Evolutionary conservation across 2,329 filamentous ascomycete genomes (phyloP).

Genomic region (Microdochium nivale): DNA sequence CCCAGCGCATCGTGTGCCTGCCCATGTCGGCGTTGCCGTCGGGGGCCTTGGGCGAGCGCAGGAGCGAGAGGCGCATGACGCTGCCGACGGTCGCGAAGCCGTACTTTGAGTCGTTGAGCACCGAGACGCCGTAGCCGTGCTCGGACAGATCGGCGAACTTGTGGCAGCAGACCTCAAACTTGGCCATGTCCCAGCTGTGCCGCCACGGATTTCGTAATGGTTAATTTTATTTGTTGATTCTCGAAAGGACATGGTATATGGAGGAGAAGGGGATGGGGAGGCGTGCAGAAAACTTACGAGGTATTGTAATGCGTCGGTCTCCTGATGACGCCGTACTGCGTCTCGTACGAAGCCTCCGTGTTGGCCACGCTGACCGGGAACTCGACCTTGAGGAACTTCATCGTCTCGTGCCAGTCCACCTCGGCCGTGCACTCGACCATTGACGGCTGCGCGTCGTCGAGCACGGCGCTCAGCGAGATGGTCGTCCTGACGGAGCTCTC

Average conservation of each 20-base stretch:
- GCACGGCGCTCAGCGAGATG: slow-evolving; percentile 66
- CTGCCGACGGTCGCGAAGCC: slow-evolving; percentile 87
- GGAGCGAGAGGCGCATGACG: slow-evolving; percentile 78
- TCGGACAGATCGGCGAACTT: slow-evolving; percentile 90
- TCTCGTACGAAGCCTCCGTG: slow-evolving; percentile 91
- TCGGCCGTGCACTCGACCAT: slow-evolving; percentile 73
- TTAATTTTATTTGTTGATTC: background rate
- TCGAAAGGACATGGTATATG: background rate
- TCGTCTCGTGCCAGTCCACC: slow-evolving; percentile 94
- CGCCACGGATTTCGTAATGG: background rate
- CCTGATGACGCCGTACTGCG: slow-evolving; percentile 80
- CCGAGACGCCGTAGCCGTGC: slow-evolving; percentile 79
- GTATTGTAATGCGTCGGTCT: slow-evolving; percentile 98
- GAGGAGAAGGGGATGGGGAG: background rate
- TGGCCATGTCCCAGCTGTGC: slow-evolving; percentile 87
- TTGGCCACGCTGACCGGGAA: slow-evolving; percentile 90
- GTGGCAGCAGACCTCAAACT: slow-evolving; percentile 94
- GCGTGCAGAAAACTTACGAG: background rate
- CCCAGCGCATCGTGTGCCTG: slow-evolving; percentile 77
- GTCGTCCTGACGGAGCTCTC: slow-evolving; percentile 80
- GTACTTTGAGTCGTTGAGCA: slow-evolving; percentile 93
- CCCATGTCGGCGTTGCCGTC: slow-evolving; percentile 95
- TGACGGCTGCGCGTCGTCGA: slow-evolving; percentile 53
- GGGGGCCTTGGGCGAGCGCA: slow-evolving; percentile 84
- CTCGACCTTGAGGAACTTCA: slow-evolving; percentile 98